Evolutionary conservation across 108 stramenopile species (phyloP).

Genomic region (Cyclostephanos tholiformis): DNA sequence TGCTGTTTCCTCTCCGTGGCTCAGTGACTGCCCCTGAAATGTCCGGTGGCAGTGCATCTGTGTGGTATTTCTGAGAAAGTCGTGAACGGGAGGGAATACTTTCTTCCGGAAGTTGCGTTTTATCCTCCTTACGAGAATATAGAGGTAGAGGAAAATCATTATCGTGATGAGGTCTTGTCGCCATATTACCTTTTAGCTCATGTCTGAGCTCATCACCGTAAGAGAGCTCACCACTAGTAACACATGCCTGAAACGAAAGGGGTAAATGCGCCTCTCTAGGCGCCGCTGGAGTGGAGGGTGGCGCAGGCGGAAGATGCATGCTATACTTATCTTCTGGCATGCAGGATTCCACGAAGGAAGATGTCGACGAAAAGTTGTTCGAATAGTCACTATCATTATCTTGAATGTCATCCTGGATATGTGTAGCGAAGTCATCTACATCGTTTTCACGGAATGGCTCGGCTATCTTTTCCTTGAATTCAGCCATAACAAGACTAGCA

Average conservation of each 20-base stretch:
- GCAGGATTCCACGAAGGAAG: constrained; percentile 36
- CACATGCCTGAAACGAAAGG: constrained; percentile 29
- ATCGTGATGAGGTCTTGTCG: constrained; percentile 13
- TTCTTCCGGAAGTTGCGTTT: constrained; percentile 22
- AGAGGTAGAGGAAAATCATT: constrained; percentile 17
- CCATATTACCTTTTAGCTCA: neutral
- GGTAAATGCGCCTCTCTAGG: constrained; percentile 29
- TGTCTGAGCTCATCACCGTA: constrained; percentile 27
- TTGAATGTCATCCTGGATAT: constrained; percentile 4
- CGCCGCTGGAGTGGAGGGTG: constrained; percentile 49
- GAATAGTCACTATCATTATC: constrained; percentile 17
- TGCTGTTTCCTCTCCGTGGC: constrained; percentile 19
- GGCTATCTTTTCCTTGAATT: neutral
- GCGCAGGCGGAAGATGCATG: constrained; percentile 43
- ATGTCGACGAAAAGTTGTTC: constrained; percentile 30
- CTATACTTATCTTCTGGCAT: constrained; percentile 32
- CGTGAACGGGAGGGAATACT: constrained; percentile 26
- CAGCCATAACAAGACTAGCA: neutral
- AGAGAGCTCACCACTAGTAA: constrained; percentile 29
- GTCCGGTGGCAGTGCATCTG: constrained; percentile 19
- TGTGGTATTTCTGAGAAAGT: neutral
- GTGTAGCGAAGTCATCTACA: constrained; percentile 29
- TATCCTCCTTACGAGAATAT: constrained; percentile 18
- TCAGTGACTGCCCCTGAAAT: constrained; percentile 31
- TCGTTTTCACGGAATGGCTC: neutral